These are phyloP conservation scores for Saposhnikovia divaricata DNA, from an alignment of 129 eudicot species.

Conservation along the genomic window DNA sequence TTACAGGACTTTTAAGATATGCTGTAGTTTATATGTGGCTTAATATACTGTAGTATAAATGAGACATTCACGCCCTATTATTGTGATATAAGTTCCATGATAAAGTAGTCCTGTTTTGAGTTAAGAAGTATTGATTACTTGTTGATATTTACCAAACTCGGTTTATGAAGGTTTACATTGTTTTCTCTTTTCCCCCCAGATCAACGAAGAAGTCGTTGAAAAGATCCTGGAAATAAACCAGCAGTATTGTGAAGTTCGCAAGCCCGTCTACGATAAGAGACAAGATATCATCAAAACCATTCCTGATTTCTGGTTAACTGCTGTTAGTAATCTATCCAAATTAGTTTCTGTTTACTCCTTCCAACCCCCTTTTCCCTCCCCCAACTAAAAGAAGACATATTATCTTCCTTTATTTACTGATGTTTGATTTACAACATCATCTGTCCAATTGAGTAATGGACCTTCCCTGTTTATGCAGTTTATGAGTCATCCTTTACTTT, in stretches of 20 bases:
- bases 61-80: background rate
- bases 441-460: background rate
- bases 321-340: slow-evolving; percentile 40
- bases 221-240: slow-evolving; percentile 83
- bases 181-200: slow-evolving; percentile 28
- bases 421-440: background rate
- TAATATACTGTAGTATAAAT: background rate
- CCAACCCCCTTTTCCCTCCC: background rate
- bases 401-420: background rate
- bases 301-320: slow-evolving; percentile 95
- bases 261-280: slow-evolving; percentile 82
- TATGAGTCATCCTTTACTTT: slow-evolving; percentile 85
- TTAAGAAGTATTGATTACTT: background rate
- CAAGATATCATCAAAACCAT: slow-evolving; percentile 61
- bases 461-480: slow-evolving; percentile 43
- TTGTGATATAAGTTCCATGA: background rate
- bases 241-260: slow-evolving; percentile 67
- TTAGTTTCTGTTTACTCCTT: background rate
- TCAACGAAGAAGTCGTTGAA: slow-evolving; percentile 87
- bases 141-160: background rate
- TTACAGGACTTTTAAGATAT: background rate
- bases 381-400: background rate
- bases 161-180: background rate
- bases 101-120: background rate
- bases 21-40: background rate